Evolutionary conservation across 352 stramenopile species (phyloP), one percentile per base, ranked within the genome.

Genomic region (Phytopythium oedochilum): DNA sequence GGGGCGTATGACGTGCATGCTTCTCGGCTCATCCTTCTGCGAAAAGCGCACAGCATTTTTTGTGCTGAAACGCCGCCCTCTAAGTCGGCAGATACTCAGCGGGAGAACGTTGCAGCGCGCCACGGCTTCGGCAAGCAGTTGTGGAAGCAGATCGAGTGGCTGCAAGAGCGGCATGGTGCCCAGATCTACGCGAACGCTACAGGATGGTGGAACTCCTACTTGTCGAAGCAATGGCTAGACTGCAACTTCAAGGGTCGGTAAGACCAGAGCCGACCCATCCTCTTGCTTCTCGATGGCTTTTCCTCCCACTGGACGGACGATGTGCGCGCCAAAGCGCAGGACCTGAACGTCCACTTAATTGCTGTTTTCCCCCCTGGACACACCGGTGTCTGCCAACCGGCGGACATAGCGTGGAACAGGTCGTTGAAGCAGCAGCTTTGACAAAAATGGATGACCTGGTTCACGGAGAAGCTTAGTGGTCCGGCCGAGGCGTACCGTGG

Each of bases 1-100:
- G 29, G 60, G 76, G 8, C 43, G 60, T 0, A 25, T 63, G 2
- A 72, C 58, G 2, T 52, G 35, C 5, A 75, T 73, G 63, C 44
- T 73, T 1, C 40, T 68, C 5, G 66, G 39, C 2, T 53, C 58
- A 28, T 71, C 50, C 4, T 46, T 56, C 14, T 53, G 61, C 8
- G 59, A 48, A n/a, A 78, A 72, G 35, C 59, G 60, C 20, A 42
- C 60, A 4, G 49, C 60, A 0, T 73, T 45, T 12, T 8, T 45
- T 0, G 20, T 45, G 2, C 39, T 45, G 20, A 45, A 45, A 20
- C 6, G 3, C 5, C 39, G 20, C 5, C 39, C 11, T 5, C 39
- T 0, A 45, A 45, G 20, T 8, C 8, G 18, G 1, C 20, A 4
- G 39, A 45, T 6, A 45, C 9, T 5, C 39, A 17, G 9, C 39